Evolutionary conservation across 2,329 filamentous ascomycete genomes (phyloP), one percentile per base, ranked within the genome.

Genomic region (Stagonosporopsis rhizophila): DNA sequence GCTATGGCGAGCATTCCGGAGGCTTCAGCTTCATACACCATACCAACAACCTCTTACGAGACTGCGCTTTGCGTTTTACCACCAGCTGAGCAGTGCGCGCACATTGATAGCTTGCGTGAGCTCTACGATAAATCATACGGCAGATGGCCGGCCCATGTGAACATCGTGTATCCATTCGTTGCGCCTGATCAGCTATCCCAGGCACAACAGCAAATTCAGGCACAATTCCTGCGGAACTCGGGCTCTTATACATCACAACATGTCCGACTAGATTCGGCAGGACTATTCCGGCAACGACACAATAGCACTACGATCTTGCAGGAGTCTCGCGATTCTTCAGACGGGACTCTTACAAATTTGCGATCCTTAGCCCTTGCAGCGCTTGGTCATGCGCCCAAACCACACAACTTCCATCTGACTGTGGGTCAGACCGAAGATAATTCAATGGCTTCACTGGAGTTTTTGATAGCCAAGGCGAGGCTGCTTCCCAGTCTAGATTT

Each of bases 141-240:
- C 23, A 84, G 80, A 72, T 90, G 88, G 87, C 86, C 87, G 3
- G 84, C 87, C 12, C 87, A 89, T 63, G 69, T 89, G 65, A 90
- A 89, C 62, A 72, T 90, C 23, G 64, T 89, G 20, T 89, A 89
- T 66, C 88, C 87, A 0, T 90, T 89, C 68, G 84, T 88, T 6
- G 69, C 73, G 2, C 73, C 78, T 0, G 79, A 83, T 2, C 62
- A 64, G 8, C 76, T 90, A 2, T 64, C 74, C 1, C 63, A 69
- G 19, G 84, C 82, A 2, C 75, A 75, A 1, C 69, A 77, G 3
- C 67, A 72, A 14, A 75, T 83, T 32, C 65, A 77, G 25, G 67
- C 76, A 2, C 67, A 70, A n/a, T 45, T 81, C 11, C 30, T 51
- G 25, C 34, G 53, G 8, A 50, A 62, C n/a, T 14, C 44, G 11